Evolutionary conservation across 768 basidiomycete species (phyloP).

Genomic region (Thelephora aurantiotincta): DNA sequence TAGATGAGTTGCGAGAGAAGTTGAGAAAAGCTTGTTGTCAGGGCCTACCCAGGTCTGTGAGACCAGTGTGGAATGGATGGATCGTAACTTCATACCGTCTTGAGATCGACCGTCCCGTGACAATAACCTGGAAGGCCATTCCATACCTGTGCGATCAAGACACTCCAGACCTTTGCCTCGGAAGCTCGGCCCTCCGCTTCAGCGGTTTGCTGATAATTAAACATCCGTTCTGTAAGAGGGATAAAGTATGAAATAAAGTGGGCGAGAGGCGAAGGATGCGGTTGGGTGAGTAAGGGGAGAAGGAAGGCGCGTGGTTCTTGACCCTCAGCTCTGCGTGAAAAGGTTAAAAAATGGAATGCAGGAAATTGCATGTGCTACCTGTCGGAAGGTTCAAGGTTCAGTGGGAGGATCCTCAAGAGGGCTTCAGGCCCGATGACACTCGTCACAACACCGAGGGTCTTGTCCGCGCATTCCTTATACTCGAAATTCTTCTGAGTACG

Average conservation of each 20-base stretch:
- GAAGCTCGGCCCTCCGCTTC: constrained; percentile 58
- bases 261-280: constrained; percentile 64
- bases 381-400: constrained; percentile 74
- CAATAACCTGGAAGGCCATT: constrained; percentile 85
- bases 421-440: constrained; percentile 75
- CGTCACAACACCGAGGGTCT: constrained; percentile 67
- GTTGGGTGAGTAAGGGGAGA: constrained; percentile 71
- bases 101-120: constrained; percentile 61
- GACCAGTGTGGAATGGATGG: not conserved
- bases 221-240: constrained; percentile 87
- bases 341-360: not conserved
- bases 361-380: constrained; percentile 32
- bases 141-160: constrained; percentile 91
- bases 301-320: constrained; percentile 83
- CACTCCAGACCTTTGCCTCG: constrained; percentile 93
- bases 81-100: constrained; percentile 31
- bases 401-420: constrained; percentile 57
- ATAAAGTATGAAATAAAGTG: constrained; percentile 90
- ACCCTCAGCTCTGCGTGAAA: constrained; percentile 40
- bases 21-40: constrained; percentile 68
- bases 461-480: constrained; percentile 78
- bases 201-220: constrained; percentile 72
- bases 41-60: constrained; percentile 30
- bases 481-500: constrained; percentile 76
- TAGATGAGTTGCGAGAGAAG: constrained; percentile 90